Conservation (phyloP, 352 stramenopile genomes). For the Blastocystis sp. region DNA sequence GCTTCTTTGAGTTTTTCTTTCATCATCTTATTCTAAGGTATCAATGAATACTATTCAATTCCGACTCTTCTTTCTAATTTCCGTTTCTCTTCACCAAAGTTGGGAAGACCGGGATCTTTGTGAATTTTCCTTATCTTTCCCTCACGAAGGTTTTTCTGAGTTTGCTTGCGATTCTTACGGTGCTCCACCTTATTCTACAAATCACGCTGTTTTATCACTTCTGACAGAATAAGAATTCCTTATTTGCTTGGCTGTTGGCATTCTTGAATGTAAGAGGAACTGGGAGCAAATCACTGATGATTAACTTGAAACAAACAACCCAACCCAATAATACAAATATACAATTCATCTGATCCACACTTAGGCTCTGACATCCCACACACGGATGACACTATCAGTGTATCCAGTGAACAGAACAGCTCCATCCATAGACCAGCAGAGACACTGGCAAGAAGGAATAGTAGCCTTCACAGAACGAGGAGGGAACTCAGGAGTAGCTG, state of each 20-base stretch:
- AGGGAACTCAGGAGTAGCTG: neutral
- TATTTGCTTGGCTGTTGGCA: conserved; percentile 8
- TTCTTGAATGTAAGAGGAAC: too few relatives aligned
- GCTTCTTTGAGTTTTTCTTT: neutral
- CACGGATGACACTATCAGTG: too few relatives aligned
- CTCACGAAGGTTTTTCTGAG: neutral
- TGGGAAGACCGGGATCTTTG: neutral
- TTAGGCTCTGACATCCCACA: too few relatives aligned
- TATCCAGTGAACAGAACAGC: too few relatives aligned
- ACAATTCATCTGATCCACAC: neutral
- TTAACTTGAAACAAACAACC: too few relatives aligned
- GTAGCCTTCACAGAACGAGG: neutral
- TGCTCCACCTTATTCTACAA: neutral
- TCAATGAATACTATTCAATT: neutral
- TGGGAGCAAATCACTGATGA: too few relatives aligned
- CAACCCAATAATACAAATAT: neutral
- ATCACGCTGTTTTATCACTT: neutral
- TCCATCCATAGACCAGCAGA: too few relatives aligned
- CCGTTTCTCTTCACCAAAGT: conserved; percentile 4
- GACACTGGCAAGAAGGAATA: neutral
- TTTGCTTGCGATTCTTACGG: neutral
- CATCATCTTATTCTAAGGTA: neutral
- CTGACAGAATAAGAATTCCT: neutral
- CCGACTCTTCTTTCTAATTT: neutral
- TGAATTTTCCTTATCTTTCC: neutral